Evolutionary conservation across 176 grass and related monocot genomes (phyloP).

Genomic region (Dendrocalamus sinicus): DNA sequence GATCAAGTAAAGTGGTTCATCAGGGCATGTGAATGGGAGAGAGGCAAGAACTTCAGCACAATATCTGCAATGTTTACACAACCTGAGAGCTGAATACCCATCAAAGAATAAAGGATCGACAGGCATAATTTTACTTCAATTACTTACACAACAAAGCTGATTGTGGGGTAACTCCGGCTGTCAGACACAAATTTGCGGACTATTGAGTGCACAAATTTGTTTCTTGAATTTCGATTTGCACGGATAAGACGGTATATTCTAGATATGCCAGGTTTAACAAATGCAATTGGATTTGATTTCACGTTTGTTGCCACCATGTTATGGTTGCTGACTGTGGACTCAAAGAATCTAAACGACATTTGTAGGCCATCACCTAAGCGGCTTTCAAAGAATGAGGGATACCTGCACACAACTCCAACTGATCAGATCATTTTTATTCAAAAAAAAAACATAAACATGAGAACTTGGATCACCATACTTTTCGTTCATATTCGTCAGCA

Average conservation of each 20-base stretch:
- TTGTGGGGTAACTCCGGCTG: constrained; percentile 57
- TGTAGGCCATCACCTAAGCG: constrained; percentile 92
- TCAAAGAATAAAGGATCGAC: constrained; percentile 23
- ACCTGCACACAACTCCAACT: constrained; percentile 62
- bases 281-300: constrained; percentile 81
- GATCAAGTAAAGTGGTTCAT: constrained; percentile 97
- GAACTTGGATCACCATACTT: constrained; percentile 62
- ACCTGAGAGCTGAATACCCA: constrained; percentile 39
- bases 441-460: constrained; percentile 30
- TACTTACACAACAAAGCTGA: constrained; percentile 93
- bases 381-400: constrained; percentile 96
- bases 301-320: constrained; percentile 53
- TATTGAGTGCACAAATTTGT: constrained; percentile 97
- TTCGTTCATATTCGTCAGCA: constrained; percentile 98
- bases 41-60: constrained; percentile 92
- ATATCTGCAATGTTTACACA: constrained; percentile 70
- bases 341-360: constrained; percentile 88
- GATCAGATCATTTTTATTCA: constrained; percentile 15
- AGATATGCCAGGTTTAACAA: constrained; percentile 86
- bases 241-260: constrained; percentile 92
- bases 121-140: constrained; percentile 31
- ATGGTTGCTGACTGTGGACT: constrained; percentile 72
- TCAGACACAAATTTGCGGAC: constrained; percentile 82
- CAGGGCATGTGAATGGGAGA: constrained; percentile 84
- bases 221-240: constrained; percentile 89